Conservation (phyloP, 345 rosid genomes). For the Lagerstroemia speciosa region DNA sequence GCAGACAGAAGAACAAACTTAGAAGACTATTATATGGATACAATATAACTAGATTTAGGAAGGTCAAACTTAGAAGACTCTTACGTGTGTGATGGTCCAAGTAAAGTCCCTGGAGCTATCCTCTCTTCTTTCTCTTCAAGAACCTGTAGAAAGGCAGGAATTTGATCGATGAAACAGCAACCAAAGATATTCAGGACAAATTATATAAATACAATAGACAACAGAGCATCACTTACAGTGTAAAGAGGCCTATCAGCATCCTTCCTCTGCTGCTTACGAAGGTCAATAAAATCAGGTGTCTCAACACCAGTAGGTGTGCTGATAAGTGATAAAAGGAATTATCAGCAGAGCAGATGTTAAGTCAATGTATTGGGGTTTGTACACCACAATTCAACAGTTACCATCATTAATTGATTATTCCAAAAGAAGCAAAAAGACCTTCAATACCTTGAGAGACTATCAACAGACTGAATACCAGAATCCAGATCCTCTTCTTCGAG, state of each 20-base stretch:
- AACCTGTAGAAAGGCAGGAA: constrained; percentile 30
- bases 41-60: no score
- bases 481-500: constrained; percentile 89
- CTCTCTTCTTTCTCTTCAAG: constrained; percentile 86
- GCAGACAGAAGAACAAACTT: constrained; percentile 10
- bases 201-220: not conserved
- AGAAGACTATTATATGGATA: not conserved
- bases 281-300: constrained; percentile 99
- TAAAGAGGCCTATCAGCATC: constrained; percentile 92
- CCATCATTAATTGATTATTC: not conserved
- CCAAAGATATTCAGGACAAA: not conserved
- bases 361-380: not conserved
- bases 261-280: constrained; percentile 97
- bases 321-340: constrained; percentile 10
- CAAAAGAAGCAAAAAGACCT: no score
- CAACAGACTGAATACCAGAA: constrained; percentile 85
- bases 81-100: constrained; percentile 91
- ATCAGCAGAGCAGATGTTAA: not conserved
- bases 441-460: constrained; percentile 84
- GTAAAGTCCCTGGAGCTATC: constrained; percentile 77
- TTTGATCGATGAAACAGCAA: not conserved
- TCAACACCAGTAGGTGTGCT: constrained; percentile 99
- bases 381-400: not conserved
- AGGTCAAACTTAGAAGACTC: constrained; percentile 9
- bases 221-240: constrained; percentile 45